Evolutionary conservation across 805 yeast species (phyloP).

Genomic region (Cyberlindnera petersonii): DNA sequence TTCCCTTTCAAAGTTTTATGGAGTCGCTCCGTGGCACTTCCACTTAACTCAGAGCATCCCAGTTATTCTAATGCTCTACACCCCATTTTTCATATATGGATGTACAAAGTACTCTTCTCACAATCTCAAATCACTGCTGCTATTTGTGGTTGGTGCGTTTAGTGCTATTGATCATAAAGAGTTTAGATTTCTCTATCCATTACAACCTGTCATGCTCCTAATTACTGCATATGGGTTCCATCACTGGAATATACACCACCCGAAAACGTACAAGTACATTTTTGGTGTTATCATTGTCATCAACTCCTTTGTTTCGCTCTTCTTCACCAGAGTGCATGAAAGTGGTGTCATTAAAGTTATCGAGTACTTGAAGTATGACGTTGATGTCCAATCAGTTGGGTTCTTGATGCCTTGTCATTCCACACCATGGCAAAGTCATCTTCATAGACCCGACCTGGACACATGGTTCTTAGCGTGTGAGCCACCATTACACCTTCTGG

Average conservation of each 20-base stretch:
- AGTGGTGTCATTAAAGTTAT: conserved; percentile 77
- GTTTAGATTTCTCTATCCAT: conserved; percentile 80
- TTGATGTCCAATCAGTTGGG: conserved; percentile 53
- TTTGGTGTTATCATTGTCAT: conserved; percentile 27
- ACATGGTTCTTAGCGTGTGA: conserved; percentile 87
- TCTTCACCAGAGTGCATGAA: conserved; percentile 72
- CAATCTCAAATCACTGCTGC: conserved; percentile 31
- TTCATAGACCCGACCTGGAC: conserved; percentile 53
- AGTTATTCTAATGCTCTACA: conserved; percentile 56
- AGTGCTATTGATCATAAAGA: conserved; percentile 82
- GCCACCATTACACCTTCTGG: conserved; percentile 60
- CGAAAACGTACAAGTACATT: conserved; percentile 14
- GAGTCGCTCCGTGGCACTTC: conserved; percentile 79
- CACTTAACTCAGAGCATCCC: conserved; percentile 84
- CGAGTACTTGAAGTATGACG: conserved; percentile 42
- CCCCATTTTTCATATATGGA: conserved; percentile 59
- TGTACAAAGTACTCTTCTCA: conserved; percentile 23
- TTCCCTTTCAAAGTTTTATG: conserved; percentile 77
- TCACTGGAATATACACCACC: conserved; percentile 22
- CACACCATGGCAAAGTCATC: conserved; percentile 87
- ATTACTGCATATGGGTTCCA: conserved; percentile 39
- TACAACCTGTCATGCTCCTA: conserved; percentile 68
- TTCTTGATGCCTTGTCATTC: conserved; percentile 96
- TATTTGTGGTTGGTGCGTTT: conserved; percentile 49
- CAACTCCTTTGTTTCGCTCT: conserved; percentile 42